A percentile compares a stretch with the other conserved stretches of the same genome.
Evolutionary conservation across 306 rosid species (phyloP).

Genomic region (Cucumis melo): DNA sequence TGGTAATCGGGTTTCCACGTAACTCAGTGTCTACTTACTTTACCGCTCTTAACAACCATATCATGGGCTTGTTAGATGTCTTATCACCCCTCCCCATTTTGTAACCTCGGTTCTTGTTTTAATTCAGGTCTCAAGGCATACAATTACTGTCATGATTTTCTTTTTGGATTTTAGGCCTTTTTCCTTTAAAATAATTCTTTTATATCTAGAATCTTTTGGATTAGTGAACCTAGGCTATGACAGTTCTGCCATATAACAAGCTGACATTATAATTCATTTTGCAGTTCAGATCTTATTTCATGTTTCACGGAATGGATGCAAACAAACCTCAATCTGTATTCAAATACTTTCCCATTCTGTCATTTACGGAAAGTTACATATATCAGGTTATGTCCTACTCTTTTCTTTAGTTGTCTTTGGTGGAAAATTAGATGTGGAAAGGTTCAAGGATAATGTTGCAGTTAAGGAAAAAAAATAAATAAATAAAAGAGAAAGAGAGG

Average conservation of each 20-base stretch:
- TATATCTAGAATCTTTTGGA: neutral
- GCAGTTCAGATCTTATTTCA: constrained; percentile 94
- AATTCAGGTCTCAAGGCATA: neutral
- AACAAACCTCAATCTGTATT: constrained; percentile 50
- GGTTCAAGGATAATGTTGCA: neutral
- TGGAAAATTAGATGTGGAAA: neutral
- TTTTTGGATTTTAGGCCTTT: neutral
- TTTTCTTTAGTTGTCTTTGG: neutral
- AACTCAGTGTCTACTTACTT: too few relatives aligned
- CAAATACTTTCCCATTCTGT: constrained; percentile 63
- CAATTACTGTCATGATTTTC: neutral
- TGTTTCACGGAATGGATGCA: constrained; percentile 85
- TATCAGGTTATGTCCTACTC: constrained; percentile 55
- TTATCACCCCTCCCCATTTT: neutral
- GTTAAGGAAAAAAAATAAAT: neutral
- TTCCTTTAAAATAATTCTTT: neutral
- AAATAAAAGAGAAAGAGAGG: too few relatives aligned
- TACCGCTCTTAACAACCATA: neutral
- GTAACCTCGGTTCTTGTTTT: neutral
- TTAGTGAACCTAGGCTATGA: neutral
- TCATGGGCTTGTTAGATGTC: neutral
- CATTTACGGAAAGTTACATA: constrained; percentile 77
- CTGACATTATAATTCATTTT: constrained; percentile 2
- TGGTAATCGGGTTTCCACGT: too few relatives aligned
- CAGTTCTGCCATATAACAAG: neutral